Percentiles rank a stretch among this genome's conserved stretches.
phyloP scores from a whole-genome alignment of 2,329 filamentous ascomycete genomes.

The Drechslerella dactyloides region DNA sequence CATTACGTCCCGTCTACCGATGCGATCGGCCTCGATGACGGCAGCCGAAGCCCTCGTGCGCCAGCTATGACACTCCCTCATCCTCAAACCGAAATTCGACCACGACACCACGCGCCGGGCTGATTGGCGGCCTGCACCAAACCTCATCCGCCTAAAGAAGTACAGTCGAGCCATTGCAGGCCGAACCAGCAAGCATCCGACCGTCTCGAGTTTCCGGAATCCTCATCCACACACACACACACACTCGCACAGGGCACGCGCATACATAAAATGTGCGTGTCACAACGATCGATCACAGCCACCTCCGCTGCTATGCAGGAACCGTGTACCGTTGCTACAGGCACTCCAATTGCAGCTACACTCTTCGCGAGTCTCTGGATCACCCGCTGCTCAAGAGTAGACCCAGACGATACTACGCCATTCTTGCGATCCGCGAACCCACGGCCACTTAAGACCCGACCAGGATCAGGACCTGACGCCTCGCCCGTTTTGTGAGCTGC shows the following conservation, averaged over 20 bases:
- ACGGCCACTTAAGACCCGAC: slow-evolving; percentile 5
- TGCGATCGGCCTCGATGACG: no score
- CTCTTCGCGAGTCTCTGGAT: not conserved
- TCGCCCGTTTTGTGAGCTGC: slow-evolving; percentile 16
- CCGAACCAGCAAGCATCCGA: not conserved
- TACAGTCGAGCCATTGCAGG: not conserved
- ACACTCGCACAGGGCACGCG: not conserved
- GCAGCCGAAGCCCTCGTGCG: not conserved
- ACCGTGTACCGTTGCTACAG: not conserved
- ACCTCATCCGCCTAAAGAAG: not conserved
- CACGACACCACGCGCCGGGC: not conserved
- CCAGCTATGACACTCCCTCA: not conserved
- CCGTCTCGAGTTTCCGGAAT: slow-evolving; percentile 1
- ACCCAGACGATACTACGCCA: slow-evolving; percentile 14
- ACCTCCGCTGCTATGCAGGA: slow-evolving; percentile 2
- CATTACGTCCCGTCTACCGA: not conserved
- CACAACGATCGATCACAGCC: not conserved
- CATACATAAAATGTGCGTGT: not conserved
- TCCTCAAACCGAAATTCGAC: not conserved
- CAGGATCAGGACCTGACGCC: slow-evolving; percentile 7
- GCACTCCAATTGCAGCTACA: not conserved
- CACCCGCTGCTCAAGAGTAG: not conserved
- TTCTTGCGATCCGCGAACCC: slow-evolving; percentile 17
- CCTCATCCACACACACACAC: not conserved
- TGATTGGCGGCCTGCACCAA: not conserved